A percentile compares a stretch with the other conserved stretches of the same genome.
Conservation (phyloP, 352 stramenopile species). For the Lagenidium giganteum region DNA sequence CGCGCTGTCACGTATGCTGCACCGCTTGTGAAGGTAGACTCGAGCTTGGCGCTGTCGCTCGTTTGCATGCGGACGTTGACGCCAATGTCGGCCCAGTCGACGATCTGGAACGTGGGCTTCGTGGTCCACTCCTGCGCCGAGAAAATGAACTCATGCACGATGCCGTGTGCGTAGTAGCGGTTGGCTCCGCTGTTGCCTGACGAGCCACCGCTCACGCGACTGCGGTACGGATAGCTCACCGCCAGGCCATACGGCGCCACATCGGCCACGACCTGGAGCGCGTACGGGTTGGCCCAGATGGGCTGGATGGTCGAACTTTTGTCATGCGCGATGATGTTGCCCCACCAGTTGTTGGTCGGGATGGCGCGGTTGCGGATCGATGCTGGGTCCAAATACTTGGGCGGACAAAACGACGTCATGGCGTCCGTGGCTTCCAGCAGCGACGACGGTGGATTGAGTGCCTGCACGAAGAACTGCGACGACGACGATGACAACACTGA, state of each 20-base stretch:
- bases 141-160: conserved; percentile 46
- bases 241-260: conserved; percentile 42
- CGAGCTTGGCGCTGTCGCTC: conserved; percentile 23
- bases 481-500: too few relatives aligned
- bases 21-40: conserved; percentile 50
- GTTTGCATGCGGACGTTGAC: conserved; percentile 46
- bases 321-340: conserved; percentile 56
- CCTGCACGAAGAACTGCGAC: too few relatives aligned
- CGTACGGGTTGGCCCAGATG: conserved; percentile 59
- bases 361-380: conserved; percentile 42
- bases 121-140: conserved; percentile 39
- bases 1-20: conserved; percentile 54
- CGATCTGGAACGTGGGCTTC: conserved; percentile 44
- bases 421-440: conserved; percentile 49
- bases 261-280: conserved; percentile 31
- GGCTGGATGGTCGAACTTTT: conserved; percentile 28
- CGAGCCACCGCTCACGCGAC: conserved; percentile 37
- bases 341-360: conserved; percentile 72
- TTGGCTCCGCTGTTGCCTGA: conserved; percentile 45
- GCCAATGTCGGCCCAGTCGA: conserved; percentile 50
- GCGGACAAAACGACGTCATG: conserved; percentile 41
- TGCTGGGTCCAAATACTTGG: conserved; percentile 40
- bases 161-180: conserved; percentile 52
- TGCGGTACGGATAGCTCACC: conserved; percentile 48
- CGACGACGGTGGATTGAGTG: conserved; percentile 26